Evolutionary conservation across 2,329 filamentous ascomycete genomes (phyloP).

Genomic region (Alternaria sp.): DNA sequence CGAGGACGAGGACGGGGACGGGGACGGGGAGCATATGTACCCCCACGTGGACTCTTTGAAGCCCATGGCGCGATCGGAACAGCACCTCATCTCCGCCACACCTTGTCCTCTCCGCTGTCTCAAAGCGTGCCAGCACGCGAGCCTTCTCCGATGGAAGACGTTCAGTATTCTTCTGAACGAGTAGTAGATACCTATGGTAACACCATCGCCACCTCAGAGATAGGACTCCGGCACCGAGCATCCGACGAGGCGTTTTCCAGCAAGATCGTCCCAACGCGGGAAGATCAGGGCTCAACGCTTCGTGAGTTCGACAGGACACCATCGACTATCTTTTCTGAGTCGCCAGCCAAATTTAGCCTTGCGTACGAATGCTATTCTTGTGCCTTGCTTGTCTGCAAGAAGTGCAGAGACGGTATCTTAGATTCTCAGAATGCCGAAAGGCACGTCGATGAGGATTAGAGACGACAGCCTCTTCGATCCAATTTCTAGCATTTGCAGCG

Average conservation of each 20-base stretch:
- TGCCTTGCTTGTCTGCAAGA: slow-evolving; percentile 33
- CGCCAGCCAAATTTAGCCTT: slow-evolving; percentile 26
- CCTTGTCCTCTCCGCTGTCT: slow-evolving; percentile 7
- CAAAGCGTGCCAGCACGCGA: slow-evolving; percentile 15
- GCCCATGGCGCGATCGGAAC: slow-evolving; percentile 16
- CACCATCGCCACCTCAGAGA: slow-evolving; percentile 18
- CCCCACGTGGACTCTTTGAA: slow-evolving; percentile 22
- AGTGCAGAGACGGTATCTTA: slow-evolving; percentile 28
- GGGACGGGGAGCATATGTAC: slow-evolving; percentile 8
- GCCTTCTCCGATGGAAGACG: slow-evolving; percentile 19
- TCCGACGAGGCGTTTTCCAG: slow-evolving; percentile 8
- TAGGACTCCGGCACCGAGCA: slow-evolving; percentile 9
- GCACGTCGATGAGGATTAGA: background rate
- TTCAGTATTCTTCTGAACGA: slow-evolving; percentile 8
- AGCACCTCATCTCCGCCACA: slow-evolving; percentile 14
- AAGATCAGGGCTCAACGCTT: background rate
- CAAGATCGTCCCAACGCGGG: background rate
- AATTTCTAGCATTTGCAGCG: background rate
- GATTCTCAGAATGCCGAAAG: slow-evolving; percentile 5
- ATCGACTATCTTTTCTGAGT: background rate
- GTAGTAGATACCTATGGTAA: slow-evolving; percentile 34
- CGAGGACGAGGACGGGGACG: background rate
- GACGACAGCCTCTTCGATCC: too few relatives aligned
- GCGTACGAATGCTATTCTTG: slow-evolving; percentile 39
- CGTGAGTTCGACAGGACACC: background rate